Evolutionary conservation across 75 land plant genomes (phyloP).

Genomic region (Picea sitchensis): DNA sequence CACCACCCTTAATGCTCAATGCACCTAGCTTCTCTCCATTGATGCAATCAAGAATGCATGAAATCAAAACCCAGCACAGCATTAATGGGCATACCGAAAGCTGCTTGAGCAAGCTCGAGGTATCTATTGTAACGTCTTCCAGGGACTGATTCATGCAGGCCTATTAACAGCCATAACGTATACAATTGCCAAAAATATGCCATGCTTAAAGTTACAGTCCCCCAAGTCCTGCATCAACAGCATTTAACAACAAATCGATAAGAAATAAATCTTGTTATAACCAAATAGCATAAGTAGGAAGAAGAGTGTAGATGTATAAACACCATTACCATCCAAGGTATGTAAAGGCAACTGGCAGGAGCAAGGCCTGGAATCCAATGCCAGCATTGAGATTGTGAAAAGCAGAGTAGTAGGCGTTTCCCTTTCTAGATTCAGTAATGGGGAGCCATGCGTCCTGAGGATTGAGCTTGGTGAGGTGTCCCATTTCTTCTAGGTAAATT

Average conservation of each 20-base stretch:
- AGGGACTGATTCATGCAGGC: constrained; percentile 71
- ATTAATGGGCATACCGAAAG: constrained; percentile 54
- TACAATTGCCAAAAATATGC: constrained; percentile 89
- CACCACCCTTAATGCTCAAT: too few relatives aligned
- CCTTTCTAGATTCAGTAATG: constrained; percentile 87
- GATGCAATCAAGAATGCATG: too few relatives aligned
- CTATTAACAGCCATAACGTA: constrained; percentile 62
- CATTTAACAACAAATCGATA: neutral
- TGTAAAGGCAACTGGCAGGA: constrained; percentile 79
- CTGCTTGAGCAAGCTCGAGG: constrained; percentile 40
- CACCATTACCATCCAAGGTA: constrained; percentile 82
- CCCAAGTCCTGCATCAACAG: constrained; percentile 67
- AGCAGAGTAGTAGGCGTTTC: constrained; percentile 85
- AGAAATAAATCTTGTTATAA: neutral
- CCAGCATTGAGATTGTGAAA: constrained; percentile 86
- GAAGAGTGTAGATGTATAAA: neutral
- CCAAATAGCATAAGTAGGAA: too few relatives aligned
- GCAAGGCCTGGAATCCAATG: constrained; percentile 80
- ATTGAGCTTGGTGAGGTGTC: constrained; percentile 77
- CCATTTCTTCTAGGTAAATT: constrained; percentile 78
- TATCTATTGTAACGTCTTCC: constrained; percentile 72
- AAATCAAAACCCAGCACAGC: too few relatives aligned
- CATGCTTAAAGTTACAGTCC: constrained; percentile 34
- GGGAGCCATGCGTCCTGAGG: constrained; percentile 92
- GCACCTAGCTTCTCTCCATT: too few relatives aligned